phyloP scores from a whole-genome alignment of 306 rosid species.

The Mimosa bimucronata region DNA sequence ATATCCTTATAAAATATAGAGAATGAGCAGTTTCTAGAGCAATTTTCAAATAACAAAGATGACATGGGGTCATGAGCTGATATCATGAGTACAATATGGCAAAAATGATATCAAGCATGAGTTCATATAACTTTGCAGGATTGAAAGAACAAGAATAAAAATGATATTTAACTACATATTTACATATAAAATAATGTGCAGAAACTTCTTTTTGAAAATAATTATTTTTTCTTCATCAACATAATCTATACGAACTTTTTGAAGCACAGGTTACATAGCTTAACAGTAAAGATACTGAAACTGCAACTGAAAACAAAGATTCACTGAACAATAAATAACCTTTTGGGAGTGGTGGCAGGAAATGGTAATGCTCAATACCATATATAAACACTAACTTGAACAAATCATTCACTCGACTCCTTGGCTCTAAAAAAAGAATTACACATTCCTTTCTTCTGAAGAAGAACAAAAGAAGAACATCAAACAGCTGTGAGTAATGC shows the following conservation, averaged over 20 bases:
- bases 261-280: neutral
- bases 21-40: neutral
- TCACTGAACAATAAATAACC: neutral
- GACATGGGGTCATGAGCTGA: conserved; percentile 3
- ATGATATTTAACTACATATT: neutral
- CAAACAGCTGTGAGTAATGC: neutral
- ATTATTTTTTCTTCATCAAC: neutral
- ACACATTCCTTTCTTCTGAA: neutral
- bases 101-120: neutral
- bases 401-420: neutral
- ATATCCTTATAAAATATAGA: neutral
- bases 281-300: neutral
- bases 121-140: neutral
- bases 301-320: neutral
- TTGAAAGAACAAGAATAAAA: neutral
- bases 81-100: neutral
- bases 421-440: neutral
- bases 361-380: neutral
- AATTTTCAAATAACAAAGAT: neutral
- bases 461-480: neutral
- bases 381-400: neutral
- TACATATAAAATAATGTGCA: neutral
- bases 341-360: neutral
- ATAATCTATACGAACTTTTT: neutral
- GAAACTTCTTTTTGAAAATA: neutral